Conservation (phyloP, 768 basidiomycete genomes). For the Jaapia argillacea region DNA sequence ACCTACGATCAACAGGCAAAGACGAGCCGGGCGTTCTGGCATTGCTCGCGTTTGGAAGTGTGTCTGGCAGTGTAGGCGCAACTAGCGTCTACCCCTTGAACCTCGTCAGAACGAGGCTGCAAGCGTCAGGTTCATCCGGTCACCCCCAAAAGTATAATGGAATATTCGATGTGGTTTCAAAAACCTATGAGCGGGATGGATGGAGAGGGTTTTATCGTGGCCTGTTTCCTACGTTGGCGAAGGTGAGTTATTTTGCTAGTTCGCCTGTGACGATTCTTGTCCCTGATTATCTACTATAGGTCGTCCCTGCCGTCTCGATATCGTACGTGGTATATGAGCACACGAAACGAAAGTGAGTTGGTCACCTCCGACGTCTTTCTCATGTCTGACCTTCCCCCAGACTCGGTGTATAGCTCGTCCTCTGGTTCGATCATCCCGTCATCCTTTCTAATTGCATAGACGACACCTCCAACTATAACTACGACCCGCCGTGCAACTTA, state of each 20-base stretch:
- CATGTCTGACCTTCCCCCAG: background rate
- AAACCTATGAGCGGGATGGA: constrained; percentile 78
- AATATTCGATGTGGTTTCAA: constrained; percentile 72
- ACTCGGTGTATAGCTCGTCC: background rate
- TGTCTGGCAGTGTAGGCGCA: constrained; percentile 91
- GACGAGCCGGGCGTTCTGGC: constrained; percentile 88
- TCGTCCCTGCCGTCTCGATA: constrained; percentile 58
- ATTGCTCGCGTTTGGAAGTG: constrained; percentile 80
- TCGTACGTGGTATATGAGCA: constrained; percentile 93
- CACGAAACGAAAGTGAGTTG: constrained; percentile 62
- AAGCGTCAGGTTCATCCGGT: constrained; percentile 92
- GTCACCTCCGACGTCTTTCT: background rate
- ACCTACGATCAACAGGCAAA: constrained; percentile 75
- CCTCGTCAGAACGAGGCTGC: constrained; percentile 86
- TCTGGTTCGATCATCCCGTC: background rate
- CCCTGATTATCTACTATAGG: background rate
- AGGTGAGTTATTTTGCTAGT: constrained; percentile 36
- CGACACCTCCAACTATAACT: no score
- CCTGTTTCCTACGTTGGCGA: constrained; percentile 84
- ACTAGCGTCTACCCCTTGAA: constrained; percentile 90
- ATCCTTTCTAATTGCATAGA: background rate
- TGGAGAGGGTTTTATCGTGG: constrained; percentile 95
- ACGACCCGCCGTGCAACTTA: no score
- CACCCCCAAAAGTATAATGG: constrained; percentile 89
- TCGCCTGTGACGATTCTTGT: constrained; percentile 3